These are phyloP conservation scores for Sanghuangporus baumii DNA, from an alignment of 1,284 basidiomycete genomes.

Conservation along the genomic window DNA sequence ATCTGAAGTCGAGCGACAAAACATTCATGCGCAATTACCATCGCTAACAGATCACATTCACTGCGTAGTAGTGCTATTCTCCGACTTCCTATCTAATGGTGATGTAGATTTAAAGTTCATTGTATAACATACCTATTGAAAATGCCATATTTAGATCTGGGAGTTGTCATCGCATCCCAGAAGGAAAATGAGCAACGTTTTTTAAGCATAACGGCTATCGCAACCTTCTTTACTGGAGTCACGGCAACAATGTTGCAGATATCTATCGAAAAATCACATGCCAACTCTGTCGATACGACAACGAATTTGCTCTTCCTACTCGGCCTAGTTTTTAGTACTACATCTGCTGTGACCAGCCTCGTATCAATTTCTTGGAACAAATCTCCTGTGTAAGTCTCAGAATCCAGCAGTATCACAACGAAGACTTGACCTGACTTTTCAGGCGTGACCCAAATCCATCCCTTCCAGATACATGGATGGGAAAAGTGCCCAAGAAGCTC, in stretches of 20 bases:
- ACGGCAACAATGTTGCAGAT: conserved; percentile 5
- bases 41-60: background rate
- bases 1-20: too few relatives aligned
- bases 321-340: background rate
- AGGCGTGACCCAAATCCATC: background rate
- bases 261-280: background rate
- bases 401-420: background rate
- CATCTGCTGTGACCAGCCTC: conserved; percentile 8
- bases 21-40: too few relatives aligned
- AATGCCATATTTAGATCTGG: background rate
- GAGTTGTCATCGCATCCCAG: background rate
- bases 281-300: background rate
- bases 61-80: background rate
- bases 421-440: background rate
- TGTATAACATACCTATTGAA: background rate
- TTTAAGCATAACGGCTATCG: conserved; percentile 7
- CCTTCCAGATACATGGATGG: background rate
- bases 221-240: conserved; percentile 6
- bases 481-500: conserved; percentile 1
- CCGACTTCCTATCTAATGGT: background rate
- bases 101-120: background rate
- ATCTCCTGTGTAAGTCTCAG: background rate
- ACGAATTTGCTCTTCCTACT: background rate
- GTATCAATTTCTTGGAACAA: background rate
- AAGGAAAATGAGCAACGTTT: background rate